Evolutionary conservation across 768 basidiomycete species (phyloP), one percentile per base, ranked within the genome.

Genomic region (Lactarius tabidus): DNA sequence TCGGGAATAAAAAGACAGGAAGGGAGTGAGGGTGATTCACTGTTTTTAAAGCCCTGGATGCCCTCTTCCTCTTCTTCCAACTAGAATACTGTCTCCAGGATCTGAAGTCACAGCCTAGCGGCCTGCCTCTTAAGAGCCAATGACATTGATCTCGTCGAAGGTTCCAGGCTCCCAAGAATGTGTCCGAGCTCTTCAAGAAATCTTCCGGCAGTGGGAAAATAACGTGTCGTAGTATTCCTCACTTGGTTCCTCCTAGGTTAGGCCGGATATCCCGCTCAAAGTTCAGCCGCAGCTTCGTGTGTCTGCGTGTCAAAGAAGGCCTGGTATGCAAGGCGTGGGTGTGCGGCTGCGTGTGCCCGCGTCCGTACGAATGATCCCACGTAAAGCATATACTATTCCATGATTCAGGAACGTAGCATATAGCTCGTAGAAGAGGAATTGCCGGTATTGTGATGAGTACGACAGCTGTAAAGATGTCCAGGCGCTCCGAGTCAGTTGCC

Each of bases 401-500:
- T n/a, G 57, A 39, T 43, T 64, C 69, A 70, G 43, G n/a, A 18
- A 20, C 48, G n/a, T 35, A 35, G n/a, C 28, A 20, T 14, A 36
- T 1, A n/a, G 5, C 29, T 23, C 35, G n/a, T 64, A 60, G 36
- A 60, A 66, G 12, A 31, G 48, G 41, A 70, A 81, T 65, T 71
- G 90, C 88, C 1, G 90, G 89, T 58, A 89, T 76, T 3, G 81
- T 81, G 29, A 78, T 76, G 10, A 85, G 87, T 17, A 87, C 73
- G 18, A 90, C 82, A 3, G 77, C 87, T 0, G 73, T 75, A 71
- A 90, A 83, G 3, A 85, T 72, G 68, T 90, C 89, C 0, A 88
- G 90, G 20, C 87, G 77, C 76, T 81, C 79, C 89, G 81, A n/a
- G n/a, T n/a, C n/a, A n/a, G n/a, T n/a, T 1, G 85, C 87, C 12